phyloP scores from a whole-genome alignment of 2,329 filamentous ascomycete genomes.

The Canariomyces notabilis region DNA sequence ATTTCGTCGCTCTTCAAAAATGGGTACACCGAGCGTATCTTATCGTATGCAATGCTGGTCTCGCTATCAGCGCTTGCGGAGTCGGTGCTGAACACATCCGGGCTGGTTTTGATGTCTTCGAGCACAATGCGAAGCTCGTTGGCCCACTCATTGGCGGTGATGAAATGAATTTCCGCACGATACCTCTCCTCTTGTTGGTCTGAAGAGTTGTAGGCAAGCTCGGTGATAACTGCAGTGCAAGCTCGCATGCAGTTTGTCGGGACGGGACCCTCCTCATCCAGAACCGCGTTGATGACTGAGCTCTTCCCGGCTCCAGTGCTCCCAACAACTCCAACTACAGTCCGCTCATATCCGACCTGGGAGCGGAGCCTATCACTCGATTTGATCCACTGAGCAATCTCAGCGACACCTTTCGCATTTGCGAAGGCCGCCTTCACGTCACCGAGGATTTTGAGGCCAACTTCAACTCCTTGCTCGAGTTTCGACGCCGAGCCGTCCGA shows the following conservation, averaged over 20 bases:
- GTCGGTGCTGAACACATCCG: slow-evolving; percentile 19
- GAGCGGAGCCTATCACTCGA: slow-evolving; percentile 37
- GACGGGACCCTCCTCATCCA: slow-evolving; percentile 52
- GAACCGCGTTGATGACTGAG: slow-evolving; percentile 57
- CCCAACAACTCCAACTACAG: slow-evolving; percentile 55
- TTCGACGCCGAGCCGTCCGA: slow-evolving; percentile 17
- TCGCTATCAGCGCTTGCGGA: slow-evolving; percentile 33
- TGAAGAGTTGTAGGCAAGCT: slow-evolving; percentile 52
- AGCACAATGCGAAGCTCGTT: slow-evolving; percentile 46
- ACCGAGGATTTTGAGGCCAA: slow-evolving; percentile 21
- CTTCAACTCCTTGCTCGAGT: slow-evolving; percentile 25
- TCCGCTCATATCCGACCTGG: slow-evolving; percentile 33
- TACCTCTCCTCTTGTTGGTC: slow-evolving; percentile 37
- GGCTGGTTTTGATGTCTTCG: slow-evolving; percentile 41
- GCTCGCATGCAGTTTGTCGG: slow-evolving; percentile 50
- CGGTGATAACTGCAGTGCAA: slow-evolving; percentile 57
- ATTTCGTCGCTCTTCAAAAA: slow-evolving; percentile 34
- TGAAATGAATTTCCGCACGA: slow-evolving; percentile 54
- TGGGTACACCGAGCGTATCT: slow-evolving; percentile 46
- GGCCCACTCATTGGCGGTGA: slow-evolving; percentile 46
- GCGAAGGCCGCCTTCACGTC: slow-evolving; percentile 22
- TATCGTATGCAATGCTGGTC: slow-evolving; percentile 44
- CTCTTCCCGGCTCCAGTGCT: slow-evolving; percentile 59
- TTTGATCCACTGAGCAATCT: slow-evolving; percentile 24
- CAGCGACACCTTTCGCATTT: slow-evolving; percentile 9